A percentile compares a stretch with the other conserved stretches of the same genome.
These are phyloP conservation scores for Leishmania amazonensis DNA, from an alignment of 208 protist species.

Conservation along the genomic window DNA sequence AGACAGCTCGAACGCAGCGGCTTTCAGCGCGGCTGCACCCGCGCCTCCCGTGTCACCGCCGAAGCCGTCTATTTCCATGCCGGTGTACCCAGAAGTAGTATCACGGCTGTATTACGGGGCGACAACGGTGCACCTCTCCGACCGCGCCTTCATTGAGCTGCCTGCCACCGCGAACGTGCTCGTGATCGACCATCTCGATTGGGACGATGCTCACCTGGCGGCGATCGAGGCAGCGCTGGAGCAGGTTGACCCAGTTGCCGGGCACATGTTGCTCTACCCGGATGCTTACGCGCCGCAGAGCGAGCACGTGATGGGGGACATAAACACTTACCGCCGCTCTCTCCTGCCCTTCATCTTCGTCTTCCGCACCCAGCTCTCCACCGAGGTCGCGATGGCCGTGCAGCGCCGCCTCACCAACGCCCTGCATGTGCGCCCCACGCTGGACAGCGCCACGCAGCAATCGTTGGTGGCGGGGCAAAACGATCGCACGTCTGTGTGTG, in stretches of 20 bases:
- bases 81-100: conserved; percentile 13
- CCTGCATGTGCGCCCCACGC: conserved; percentile 19
- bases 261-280: conserved; percentile 32
- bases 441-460: conserved; percentile 21
- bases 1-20: neutral
- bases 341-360: conserved; percentile 40
- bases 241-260: conserved; percentile 16
- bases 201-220: conserved; percentile 6
- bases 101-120: conserved; percentile 28
- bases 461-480: conserved; percentile 19
- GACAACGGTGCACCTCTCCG: conserved; percentile 32
- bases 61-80: conserved; percentile 15
- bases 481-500: conserved; percentile 29
- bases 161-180: conserved; percentile 46
- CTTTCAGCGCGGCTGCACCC: neutral
- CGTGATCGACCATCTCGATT: conserved; percentile 34
- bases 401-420: conserved; percentile 29
- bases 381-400: conserved; percentile 4
- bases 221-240: conserved; percentile 15
- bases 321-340: conserved; percentile 7
- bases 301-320: conserved; percentile 13
- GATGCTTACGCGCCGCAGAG: conserved; percentile 34
- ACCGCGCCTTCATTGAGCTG: conserved; percentile 29
- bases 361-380: conserved; percentile 34
- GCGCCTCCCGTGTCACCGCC: neutral